Evolutionary conservation across 2,329 filamentous ascomycete genomes (phyloP).

Genomic region (Celoporthe dispersa): DNA sequence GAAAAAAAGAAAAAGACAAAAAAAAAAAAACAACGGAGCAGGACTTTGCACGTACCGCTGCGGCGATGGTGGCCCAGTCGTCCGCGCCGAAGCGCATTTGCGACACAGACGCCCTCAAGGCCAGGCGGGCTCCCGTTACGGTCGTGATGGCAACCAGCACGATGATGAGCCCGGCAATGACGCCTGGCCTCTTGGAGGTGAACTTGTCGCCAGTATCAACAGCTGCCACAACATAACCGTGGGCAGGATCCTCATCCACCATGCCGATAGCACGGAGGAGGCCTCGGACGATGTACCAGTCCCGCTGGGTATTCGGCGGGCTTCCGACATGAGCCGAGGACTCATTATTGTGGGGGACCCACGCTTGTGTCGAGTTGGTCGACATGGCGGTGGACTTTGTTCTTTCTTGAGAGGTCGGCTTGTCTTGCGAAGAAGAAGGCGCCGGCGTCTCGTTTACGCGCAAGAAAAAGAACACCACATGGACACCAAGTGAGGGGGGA

Average conservation of each 20-base stretch:
- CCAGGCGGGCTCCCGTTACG: conserved; percentile 37
- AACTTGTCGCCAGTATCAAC: conserved; percentile 33
- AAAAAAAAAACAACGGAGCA: not conserved
- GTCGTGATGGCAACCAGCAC: conserved; percentile 37
- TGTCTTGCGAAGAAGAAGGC: not conserved
- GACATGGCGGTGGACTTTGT: conserved; percentile 4
- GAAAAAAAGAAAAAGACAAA: too few relatives aligned
- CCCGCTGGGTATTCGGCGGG: conserved; percentile 31
- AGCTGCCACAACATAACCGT: conserved; percentile 32
- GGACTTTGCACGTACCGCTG: conserved; percentile 34
- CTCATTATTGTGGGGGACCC: conserved; percentile 9
- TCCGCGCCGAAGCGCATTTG: conserved; percentile 39
- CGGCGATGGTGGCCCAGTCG: conserved; percentile 40
- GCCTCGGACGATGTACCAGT: conserved; percentile 38
- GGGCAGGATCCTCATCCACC: conserved; percentile 30
- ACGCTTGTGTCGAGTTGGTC: conserved; percentile 12
- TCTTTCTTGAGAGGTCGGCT: not conserved
- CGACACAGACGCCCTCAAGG: conserved; percentile 34
- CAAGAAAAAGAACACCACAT: not conserved
- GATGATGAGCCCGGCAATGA: conserved; percentile 38
- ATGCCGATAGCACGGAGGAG: conserved; percentile 33
- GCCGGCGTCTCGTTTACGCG: conserved; percentile 5
- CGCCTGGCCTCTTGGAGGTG: conserved; percentile 34
- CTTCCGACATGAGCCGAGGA: conserved; percentile 27
- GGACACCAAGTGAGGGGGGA: not conserved